Evolutionary conservation across 2,329 filamentous ascomycete species (phyloP).

Genomic region (Aspergillus pseudoterreus): DNA sequence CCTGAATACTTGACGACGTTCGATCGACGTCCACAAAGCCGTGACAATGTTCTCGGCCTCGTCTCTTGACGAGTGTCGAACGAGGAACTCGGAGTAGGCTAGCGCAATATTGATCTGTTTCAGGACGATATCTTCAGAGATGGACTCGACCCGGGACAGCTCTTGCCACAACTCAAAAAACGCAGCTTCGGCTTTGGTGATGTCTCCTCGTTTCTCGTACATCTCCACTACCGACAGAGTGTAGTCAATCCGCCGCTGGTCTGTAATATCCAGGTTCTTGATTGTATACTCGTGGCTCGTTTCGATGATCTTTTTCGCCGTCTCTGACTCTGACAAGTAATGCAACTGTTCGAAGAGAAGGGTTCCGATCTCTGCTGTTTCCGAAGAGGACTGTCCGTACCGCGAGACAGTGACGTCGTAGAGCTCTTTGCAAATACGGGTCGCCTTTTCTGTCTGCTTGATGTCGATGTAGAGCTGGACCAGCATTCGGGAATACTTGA

Average conservation of each 20-base stretch:
- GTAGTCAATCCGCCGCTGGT: background rate
- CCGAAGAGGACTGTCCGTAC: background rate
- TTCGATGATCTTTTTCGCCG: background rate
- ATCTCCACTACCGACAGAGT: background rate
- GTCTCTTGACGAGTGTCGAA: background rate
- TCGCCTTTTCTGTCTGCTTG: background rate
- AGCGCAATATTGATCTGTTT: conserved; percentile 1
- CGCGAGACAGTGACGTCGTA: background rate
- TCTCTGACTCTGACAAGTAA: background rate
- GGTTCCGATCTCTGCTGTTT: background rate
- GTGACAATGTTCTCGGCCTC: background rate
- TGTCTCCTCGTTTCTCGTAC: background rate
- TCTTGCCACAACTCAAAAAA: background rate
- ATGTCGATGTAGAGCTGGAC: background rate
- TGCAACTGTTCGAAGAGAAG: background rate
- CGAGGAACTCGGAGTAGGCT: background rate
- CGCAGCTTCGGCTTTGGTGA: background rate
- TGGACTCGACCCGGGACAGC: background rate
- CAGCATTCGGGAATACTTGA: conserved; percentile 1
- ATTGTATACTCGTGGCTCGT: conserved; percentile 1
- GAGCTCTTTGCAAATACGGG: background rate
- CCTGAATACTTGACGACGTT: background rate
- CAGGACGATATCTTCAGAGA: background rate
- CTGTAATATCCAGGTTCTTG: background rate
- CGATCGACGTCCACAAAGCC: background rate